phyloP scores from a whole-genome alignment of 768 basidiomycete genomes.

The Boletus vermiculosoides region DNA sequence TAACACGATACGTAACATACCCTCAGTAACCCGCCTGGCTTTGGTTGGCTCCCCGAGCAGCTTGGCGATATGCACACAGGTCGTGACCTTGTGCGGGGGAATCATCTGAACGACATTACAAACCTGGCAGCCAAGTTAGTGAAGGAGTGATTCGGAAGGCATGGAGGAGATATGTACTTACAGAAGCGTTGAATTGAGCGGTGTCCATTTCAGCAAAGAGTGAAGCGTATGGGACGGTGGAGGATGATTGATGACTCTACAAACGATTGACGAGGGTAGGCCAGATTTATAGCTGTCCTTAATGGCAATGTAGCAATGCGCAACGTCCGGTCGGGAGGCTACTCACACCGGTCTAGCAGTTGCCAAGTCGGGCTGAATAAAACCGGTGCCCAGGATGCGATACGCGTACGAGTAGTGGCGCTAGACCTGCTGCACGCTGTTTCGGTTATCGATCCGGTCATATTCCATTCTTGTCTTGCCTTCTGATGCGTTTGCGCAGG shows the following conservation, averaged over 20 bases:
- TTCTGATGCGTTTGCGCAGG: neutral
- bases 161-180: neutral
- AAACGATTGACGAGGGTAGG: neutral
- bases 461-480: neutral
- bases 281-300: neutral
- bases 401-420: neutral
- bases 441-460: neutral
- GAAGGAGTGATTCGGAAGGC: neutral
- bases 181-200: constrained; percentile 21
- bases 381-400: neutral
- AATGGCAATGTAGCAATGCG: neutral
- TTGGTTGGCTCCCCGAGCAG: constrained; percentile 73
- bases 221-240: neutral
- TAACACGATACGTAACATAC: constrained; percentile 34
- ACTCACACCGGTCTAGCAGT: neutral
- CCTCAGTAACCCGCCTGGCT: constrained; percentile 79
- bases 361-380: neutral
- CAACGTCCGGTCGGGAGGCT: neutral
- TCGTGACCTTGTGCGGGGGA: constrained; percentile 64
- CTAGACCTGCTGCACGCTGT: too few relatives aligned
- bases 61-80: constrained; percentile 77
- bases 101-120: constrained; percentile 67
- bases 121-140: constrained; percentile 42
- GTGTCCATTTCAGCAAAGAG: constrained; percentile 12
- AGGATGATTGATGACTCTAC: neutral